phyloP scores from a whole-genome alignment of 2,329 filamentous ascomycete genomes.

The Penicillium sp. region DNA sequence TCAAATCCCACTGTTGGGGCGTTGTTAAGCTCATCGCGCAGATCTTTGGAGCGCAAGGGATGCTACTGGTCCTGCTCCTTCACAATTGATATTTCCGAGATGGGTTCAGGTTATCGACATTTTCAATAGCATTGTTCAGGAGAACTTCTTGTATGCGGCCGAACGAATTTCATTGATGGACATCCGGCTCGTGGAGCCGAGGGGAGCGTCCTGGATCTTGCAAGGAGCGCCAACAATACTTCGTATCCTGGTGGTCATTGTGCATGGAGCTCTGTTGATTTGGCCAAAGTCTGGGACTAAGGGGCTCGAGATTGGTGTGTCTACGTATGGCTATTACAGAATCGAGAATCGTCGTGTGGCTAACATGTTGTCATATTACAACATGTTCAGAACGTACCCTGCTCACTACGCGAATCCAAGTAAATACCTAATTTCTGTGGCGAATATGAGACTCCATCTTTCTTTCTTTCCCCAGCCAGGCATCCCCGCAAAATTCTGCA shows the following conservation, averaged over 20 bases:
- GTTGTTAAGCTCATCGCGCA: conserved; percentile 11
- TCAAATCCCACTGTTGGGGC: conserved; percentile 6
- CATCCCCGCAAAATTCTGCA: neutral
- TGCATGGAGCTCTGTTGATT: neutral
- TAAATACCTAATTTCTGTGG: neutral
- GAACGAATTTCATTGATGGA: neutral
- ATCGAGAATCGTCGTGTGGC: too few relatives aligned
- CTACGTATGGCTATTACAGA: neutral
- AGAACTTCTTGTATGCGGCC: neutral
- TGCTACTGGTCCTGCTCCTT: neutral
- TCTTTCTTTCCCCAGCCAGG: neutral
- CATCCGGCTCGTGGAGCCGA: neutral
- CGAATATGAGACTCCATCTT: neutral
- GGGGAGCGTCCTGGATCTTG: neutral
- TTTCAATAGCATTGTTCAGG: neutral
- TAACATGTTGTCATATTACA: too few relatives aligned
- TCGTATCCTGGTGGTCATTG: neutral
- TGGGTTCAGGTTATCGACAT: neutral
- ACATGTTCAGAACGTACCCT: too few relatives aligned
- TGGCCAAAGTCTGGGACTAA: neutral
- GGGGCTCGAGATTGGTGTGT: neutral
- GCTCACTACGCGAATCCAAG: too few relatives aligned
- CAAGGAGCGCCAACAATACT: neutral
- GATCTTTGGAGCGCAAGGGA: conserved; percentile 10
- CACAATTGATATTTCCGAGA: neutral